Conservation (phyloP, 345 rosid genomes). For the Capsella bursapastoris region DNA sequence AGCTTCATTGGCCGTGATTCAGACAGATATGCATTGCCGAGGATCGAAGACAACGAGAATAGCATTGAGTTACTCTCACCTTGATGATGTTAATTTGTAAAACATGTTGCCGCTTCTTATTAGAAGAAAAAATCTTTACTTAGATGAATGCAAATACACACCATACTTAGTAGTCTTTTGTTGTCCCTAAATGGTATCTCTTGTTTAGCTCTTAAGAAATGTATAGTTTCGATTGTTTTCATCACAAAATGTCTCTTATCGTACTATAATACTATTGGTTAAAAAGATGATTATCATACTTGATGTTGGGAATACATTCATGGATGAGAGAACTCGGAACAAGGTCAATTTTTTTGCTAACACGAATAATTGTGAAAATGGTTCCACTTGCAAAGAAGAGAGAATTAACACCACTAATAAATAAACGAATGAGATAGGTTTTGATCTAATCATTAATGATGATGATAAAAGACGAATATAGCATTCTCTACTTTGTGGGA, state of each 20-base stretch:
- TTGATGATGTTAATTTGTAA: constrained; percentile 33
- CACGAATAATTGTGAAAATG: too few relatives aligned
- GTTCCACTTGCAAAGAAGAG: neutral
- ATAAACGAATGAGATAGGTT: neutral
- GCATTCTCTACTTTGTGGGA: neutral
- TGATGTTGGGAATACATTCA: constrained; percentile 2
- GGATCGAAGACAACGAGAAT: constrained; percentile 43
- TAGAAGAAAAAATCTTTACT: neutral
- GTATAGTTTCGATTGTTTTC: too few relatives aligned
- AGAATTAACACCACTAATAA: neutral
- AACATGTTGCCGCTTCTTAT: constrained; percentile 15
- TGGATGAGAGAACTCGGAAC: neutral
- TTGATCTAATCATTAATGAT: neutral
- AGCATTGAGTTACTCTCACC: constrained; percentile 35
- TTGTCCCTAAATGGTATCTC: neutral
- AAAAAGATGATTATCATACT: too few relatives aligned
- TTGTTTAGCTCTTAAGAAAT: neutral
- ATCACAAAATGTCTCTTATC: too few relatives aligned
- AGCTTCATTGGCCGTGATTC: constrained; percentile 39
- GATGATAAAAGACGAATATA: neutral
- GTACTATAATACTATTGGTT: too few relatives aligned
- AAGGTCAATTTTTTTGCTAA: too few relatives aligned
- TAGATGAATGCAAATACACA: constrained; percentile 28
- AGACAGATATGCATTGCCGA: constrained; percentile 34
- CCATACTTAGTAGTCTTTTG: neutral